A percentile compares a stretch with the other conserved stretches of the same genome.
phyloP scores from a whole-genome alignment of 2,329 filamentous ascomycete genomes.

The Colletotrichum viniferum region DNA sequence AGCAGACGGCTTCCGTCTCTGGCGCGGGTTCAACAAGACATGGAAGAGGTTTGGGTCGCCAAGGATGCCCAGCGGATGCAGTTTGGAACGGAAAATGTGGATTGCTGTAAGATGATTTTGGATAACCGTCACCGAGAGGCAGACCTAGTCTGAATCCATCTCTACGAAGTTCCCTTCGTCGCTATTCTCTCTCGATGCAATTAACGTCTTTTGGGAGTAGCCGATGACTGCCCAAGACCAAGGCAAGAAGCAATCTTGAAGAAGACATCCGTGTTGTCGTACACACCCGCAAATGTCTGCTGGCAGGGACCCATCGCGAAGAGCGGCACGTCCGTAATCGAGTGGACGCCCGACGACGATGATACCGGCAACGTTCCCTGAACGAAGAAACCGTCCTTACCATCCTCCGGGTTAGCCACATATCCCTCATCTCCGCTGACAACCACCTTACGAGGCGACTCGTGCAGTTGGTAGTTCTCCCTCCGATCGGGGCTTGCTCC shows the following conservation, averaged over 20 bases:
- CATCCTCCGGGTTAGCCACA: slow-evolving; percentile 72
- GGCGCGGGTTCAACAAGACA: slow-evolving; percentile 29
- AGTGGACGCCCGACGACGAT: slow-evolving; percentile 74
- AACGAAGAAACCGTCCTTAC: slow-evolving; percentile 68
- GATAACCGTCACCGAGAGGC: slow-evolving; percentile 5
- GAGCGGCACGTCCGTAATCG: slow-evolving; percentile 79
- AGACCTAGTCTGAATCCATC: not conserved
- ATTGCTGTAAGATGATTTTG: slow-evolving; percentile 29
- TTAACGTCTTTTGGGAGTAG: not conserved
- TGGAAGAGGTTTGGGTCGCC: slow-evolving; percentile 32
- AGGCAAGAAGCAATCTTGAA: slow-evolving; percentile 75
- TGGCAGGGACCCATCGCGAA: slow-evolving; percentile 82
- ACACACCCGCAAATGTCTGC: slow-evolving; percentile 74
- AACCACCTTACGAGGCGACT: slow-evolving; percentile 64
- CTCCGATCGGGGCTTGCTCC: slow-evolving; percentile 75
- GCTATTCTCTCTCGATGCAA: fast-evolving
- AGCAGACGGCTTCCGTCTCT: slow-evolving; percentile 32
- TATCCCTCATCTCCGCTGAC: slow-evolving; percentile 58
- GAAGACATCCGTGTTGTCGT: slow-evolving; percentile 74
- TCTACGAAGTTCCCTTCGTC: no score
- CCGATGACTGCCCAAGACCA: slow-evolving; percentile 48
- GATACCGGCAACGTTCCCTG: slow-evolving; percentile 74
- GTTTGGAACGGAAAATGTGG: slow-evolving; percentile 32
- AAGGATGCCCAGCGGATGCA: slow-evolving; percentile 30
- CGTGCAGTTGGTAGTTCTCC: slow-evolving; percentile 78